Evolutionary conservation across 75 land plant species (phyloP).

Genomic region (Ceratopteris richardii): DNA sequence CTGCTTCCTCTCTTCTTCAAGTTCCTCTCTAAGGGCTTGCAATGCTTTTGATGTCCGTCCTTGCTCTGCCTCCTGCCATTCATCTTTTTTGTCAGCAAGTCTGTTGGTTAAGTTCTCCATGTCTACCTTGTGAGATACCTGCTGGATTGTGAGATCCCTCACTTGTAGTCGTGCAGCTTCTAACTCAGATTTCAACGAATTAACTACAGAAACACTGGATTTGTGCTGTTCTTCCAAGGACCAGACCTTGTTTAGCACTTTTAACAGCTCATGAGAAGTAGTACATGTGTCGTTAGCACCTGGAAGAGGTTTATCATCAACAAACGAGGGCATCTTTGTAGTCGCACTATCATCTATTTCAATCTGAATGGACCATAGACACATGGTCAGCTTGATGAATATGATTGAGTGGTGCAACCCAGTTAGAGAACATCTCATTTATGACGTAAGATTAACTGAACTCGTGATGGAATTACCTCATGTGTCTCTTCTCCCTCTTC

Average conservation of each 20-base stretch:
- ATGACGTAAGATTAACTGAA: too few relatives aligned
- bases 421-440: too few relatives aligned
- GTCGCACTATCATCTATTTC: neutral
- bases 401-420: too few relatives aligned
- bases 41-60: conserved; percentile 8
- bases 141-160: conserved; percentile 45
- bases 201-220: conserved; percentile 43
- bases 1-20: conserved; percentile 42
- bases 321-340: neutral
- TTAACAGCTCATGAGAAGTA: conserved; percentile 74
- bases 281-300: conserved; percentile 32
- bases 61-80: conserved; percentile 51
- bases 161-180: conserved; percentile 45
- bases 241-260: conserved; percentile 77
- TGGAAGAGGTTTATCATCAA: conserved; percentile 14
- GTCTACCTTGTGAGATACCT: conserved; percentile 49
- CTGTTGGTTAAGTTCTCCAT: conserved; percentile 59
- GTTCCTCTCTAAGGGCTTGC: conserved; percentile 20
- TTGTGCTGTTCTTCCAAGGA: conserved; percentile 81
- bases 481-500: neutral
- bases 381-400: too few relatives aligned
- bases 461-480: neutral
- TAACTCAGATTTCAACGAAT: conserved; percentile 50
- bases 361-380: neutral
- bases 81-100: conserved; percentile 52